Evolutionary conservation across 1,139 yeast species (phyloP).

Genomic region (Candida pseudoviswanathii): DNA sequence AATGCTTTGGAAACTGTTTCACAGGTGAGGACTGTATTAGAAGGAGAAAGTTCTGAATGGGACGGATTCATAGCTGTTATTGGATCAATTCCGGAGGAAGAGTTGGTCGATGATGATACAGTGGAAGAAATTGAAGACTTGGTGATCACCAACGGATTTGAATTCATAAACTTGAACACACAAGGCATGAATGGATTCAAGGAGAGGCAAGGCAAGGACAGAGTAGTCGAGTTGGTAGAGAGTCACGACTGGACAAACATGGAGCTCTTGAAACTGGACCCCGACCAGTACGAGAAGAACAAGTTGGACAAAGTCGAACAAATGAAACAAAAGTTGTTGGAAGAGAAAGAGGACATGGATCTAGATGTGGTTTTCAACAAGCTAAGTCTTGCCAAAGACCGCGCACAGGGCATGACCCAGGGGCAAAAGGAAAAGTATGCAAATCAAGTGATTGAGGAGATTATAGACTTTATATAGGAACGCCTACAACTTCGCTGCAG

Average conservation of each 20-base stretch:
- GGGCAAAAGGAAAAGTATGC: constrained; percentile 34
- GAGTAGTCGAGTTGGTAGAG: constrained; percentile 40
- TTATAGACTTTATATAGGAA: constrained; percentile 37
- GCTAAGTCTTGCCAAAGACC: constrained; percentile 33
- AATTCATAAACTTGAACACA: constrained; percentile 28
- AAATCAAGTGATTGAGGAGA: constrained; percentile 36
- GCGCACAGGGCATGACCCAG: constrained; percentile 25
- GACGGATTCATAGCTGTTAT: constrained; percentile 30
- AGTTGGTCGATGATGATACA: constrained; percentile 1
- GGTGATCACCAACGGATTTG: constrained; percentile 32
- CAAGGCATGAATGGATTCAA: constrained; percentile 28
- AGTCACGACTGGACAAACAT: constrained; percentile 43
- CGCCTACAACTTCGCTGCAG: constrained; percentile 17
- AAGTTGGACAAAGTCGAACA: constrained; percentile 25
- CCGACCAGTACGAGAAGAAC: constrained; percentile 18
- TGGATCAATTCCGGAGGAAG: constrained; percentile 19
- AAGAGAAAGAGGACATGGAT: constrained; percentile 20
- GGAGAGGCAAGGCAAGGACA: constrained; percentile 30
- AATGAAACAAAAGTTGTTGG: constrained; percentile 33
- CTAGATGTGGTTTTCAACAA: constrained; percentile 29
- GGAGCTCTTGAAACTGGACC: constrained; percentile 14
- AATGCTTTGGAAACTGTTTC: constrained; percentile 19
- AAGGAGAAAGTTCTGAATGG: constrained; percentile 18
- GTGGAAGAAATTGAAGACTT: constrained; percentile 33
- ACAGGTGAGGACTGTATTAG: constrained; percentile 19